Percentiles rank a stretch among this genome's conserved stretches.
phyloP scores from a whole-genome alignment of 768 basidiomycete species.

The Podaxis sp. region DNA sequence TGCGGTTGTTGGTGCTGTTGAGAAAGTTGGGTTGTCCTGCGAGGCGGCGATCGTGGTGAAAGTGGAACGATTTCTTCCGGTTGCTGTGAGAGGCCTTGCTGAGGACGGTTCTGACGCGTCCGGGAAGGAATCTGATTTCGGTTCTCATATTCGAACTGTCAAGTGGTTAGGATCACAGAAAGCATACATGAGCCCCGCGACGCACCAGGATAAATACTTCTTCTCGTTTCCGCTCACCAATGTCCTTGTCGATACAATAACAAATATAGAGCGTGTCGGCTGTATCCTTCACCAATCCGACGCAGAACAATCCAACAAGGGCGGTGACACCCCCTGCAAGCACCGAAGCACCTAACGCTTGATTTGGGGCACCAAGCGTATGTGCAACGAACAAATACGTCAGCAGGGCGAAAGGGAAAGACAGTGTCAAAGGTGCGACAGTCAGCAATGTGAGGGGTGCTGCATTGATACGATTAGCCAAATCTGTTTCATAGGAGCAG shows the following conservation, averaged over 20 bases:
- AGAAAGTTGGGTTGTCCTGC: constrained; percentile 11
- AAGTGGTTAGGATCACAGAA: not conserved
- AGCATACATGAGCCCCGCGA: constrained; percentile 1
- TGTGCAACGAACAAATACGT: constrained; percentile 91
- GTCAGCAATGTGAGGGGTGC: constrained; percentile 70
- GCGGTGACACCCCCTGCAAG: constrained; percentile 78
- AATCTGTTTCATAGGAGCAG: not conserved
- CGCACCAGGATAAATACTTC: constrained; percentile 38
- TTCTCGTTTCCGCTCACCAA: constrained; percentile 33
- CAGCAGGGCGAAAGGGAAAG: constrained; percentile 74
- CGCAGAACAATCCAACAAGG: constrained; percentile 78
- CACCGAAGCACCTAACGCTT: constrained; percentile 71
- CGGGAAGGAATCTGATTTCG: not conserved
- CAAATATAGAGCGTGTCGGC: constrained; percentile 44
- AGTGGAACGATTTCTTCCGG: constrained; percentile 14
- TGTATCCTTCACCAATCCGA: constrained; percentile 73
- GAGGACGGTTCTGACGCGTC: constrained; percentile 6
- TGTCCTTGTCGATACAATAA: constrained; percentile 46
- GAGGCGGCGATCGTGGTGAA: constrained; percentile 11
- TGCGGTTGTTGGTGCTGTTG: constrained; percentile 10
- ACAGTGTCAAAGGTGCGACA: constrained; percentile 72
- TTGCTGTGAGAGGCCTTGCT: constrained; percentile 8
- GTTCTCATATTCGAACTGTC: constrained; percentile 30
- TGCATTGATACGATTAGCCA: constrained; percentile 19
- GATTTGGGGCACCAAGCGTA: constrained; percentile 61